Evolutionary conservation across 2,329 filamentous ascomycete genomes (phyloP).

Genomic region (Aspergillus oerlinghausenensis): DNA sequence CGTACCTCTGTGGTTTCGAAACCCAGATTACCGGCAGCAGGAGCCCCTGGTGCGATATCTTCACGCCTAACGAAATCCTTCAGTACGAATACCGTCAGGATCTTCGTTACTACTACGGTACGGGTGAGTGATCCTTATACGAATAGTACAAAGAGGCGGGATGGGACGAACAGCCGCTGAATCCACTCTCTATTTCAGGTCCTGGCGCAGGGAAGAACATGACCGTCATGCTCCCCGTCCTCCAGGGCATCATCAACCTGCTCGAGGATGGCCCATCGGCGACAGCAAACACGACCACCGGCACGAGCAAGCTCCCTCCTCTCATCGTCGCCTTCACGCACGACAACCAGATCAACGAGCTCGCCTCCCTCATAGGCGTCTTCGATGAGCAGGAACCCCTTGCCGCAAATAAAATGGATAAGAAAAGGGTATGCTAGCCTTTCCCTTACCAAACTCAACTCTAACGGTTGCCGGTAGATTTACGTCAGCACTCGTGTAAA

Average conservation of each 20-base stretch:
- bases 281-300: conserved; percentile 45
- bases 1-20: conserved; percentile 68
- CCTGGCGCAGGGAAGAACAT: conserved; percentile 15
- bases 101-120: conserved; percentile 63
- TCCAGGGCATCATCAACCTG: conserved; percentile 51
- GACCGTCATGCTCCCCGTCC: conserved; percentile 51
- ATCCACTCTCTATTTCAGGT: conserved; percentile 41
- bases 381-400: conserved; percentile 55
- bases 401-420: conserved; percentile 44
- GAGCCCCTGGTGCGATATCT: conserved; percentile 60
- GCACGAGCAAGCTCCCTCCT: conserved; percentile 46
- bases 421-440: conserved; percentile 31
- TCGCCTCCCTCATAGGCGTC: conserved; percentile 56
- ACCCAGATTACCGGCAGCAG: conserved; percentile 60
- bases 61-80: conserved; percentile 58
- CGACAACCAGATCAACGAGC: conserved; percentile 61
- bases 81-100: conserved; percentile 66
- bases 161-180: conserved; percentile 39
- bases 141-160: conserved; percentile 33
- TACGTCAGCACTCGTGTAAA: conserved; percentile 37
- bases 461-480: conserved; percentile 39
- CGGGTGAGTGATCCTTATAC: conserved; percentile 38
- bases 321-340: conserved; percentile 61
- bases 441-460: conserved; percentile 41
- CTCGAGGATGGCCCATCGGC: conserved; percentile 46